Base-by-base conservation (phyloP, 2,329 filamentous ascomycete genomes). In the Phoma herbarum region DNA sequence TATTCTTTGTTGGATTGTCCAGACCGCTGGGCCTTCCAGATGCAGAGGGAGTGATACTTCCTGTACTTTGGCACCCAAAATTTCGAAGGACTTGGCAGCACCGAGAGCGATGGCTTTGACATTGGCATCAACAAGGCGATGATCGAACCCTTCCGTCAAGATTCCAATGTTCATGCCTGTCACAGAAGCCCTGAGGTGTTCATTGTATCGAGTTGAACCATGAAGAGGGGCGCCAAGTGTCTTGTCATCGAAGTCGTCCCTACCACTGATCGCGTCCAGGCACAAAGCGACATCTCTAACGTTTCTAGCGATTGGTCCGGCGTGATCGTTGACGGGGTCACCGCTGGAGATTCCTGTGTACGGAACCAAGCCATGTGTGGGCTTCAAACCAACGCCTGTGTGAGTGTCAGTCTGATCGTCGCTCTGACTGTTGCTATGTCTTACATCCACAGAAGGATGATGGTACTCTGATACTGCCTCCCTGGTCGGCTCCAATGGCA, bases 301-400 rank as follows among this genome's bases (percentile, higher is more conserved):
- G 2, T 55, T 67, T 50, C 66, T 63, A 12, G 69, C 68, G 29
- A 75, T 67, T 8, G 72, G 72, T 12, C 77, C 77, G 10, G 77
- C 69, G 60, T 83, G 79, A 61, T 84, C 82, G 44, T 79, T 81
- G 69, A 41, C 79, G 59, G 22, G 77, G 66, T 29, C 69, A 11
- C 64, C 61, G 37, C 66, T 69, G 4, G 75, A 75, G 7, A 82
- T 80, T 0, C 81, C 82, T 0, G 82, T 84, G 59, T 84, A 84
- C 0, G 82, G 82, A 1, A 84, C 75, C 2, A 84, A 69, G 0
- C 82, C 82, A 66, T 80, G 77, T 0, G 82, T 83, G 0, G 82
- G 78, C 58, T 85, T 57, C 14, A 57, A 23, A 3, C 54, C 54
- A 29, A 85, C 66, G 45, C 70, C 61, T 65, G 14, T 31, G 9